A percentile compares a stretch with the other conserved stretches of the same genome.
Conservation (phyloP, 768 basidiomycete species). For the Tulasnella sp. region DNA sequence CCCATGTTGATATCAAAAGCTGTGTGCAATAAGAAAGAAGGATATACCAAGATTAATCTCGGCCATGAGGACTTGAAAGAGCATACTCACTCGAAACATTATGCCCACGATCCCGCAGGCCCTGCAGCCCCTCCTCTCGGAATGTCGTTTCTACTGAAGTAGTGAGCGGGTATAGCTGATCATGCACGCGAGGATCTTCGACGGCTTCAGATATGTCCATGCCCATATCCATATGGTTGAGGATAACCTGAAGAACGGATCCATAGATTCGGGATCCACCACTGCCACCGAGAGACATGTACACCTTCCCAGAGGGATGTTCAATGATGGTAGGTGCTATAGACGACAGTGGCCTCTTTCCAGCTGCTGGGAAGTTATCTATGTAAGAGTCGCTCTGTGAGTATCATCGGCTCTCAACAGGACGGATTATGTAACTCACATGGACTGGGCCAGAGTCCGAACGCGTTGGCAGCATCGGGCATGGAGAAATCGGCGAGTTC, state of each 20-base stretch:
- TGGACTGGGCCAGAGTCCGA: slow-evolving; percentile 72
- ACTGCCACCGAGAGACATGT: slow-evolving; percentile 67
- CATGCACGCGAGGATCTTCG: slow-evolving; percentile 75
- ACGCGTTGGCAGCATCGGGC: slow-evolving; percentile 73
- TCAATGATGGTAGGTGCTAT: slow-evolving; percentile 75
- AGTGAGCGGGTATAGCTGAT: slow-evolving; percentile 64
- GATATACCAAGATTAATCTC: not conserved
- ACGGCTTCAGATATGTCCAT: slow-evolving; percentile 69
- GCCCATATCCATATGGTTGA: slow-evolving; percentile 52
- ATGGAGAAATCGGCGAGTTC: slow-evolving; percentile 94
- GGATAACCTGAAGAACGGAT: slow-evolving; percentile 63
- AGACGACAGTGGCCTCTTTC: slow-evolving; percentile 86
- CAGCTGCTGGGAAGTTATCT: slow-evolving; percentile 84
- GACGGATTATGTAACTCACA: slow-evolving; percentile 37
- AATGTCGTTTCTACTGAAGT: slow-evolving; percentile 56
- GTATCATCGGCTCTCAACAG: slow-evolving; percentile 12
- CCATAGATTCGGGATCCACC: slow-evolving; percentile 83
- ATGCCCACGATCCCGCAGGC: slow-evolving; percentile 54
- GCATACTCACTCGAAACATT: slow-evolving; percentile 46
- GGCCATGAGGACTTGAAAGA: not conserved
- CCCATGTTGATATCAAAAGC: slow-evolving; percentile 61
- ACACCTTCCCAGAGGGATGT: slow-evolving; percentile 58
- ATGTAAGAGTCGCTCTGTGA: not conserved
- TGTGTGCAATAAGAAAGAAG: slow-evolving; percentile 20
- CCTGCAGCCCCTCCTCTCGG: slow-evolving; percentile 45